Evolutionary conservation across 2,329 filamentous ascomycete species (phyloP).

Genomic region (Dryadomyces quercivorus): DNA sequence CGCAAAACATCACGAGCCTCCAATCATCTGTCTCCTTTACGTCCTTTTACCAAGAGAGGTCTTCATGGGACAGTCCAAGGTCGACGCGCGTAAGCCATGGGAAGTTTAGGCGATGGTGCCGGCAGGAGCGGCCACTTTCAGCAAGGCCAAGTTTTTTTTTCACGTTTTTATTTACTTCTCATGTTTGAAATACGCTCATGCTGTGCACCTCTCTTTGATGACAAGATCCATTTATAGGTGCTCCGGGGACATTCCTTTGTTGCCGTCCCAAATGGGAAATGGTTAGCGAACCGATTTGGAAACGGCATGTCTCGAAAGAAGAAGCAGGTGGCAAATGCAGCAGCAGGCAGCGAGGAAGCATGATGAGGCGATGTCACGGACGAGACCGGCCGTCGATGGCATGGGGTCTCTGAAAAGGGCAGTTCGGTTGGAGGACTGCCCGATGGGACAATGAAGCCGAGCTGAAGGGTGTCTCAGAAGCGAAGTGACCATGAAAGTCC

Average conservation of each 20-base stretch:
- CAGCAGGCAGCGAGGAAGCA: not conserved
- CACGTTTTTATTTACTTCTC: not conserved
- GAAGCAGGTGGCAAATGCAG: not conserved
- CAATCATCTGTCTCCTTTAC: too few species aligned
- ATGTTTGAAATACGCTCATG: not conserved
- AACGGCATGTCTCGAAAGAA: constrained; percentile 10
- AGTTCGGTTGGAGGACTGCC: too few species aligned
- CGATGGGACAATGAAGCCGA: too few species aligned
- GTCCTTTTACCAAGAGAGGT: too few species aligned
- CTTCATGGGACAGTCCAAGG: too few species aligned
- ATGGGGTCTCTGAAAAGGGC: too few species aligned
- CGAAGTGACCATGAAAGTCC: too few species aligned
- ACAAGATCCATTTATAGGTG: not conserved
- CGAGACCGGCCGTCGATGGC: too few species aligned
- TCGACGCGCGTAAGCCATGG: too few species aligned
- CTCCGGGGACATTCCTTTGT: constrained; percentile 7
- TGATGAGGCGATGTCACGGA: not conserved
- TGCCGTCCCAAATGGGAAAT: constrained; percentile 17
- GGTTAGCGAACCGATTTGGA: constrained; percentile 21
- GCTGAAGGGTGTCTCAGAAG: too few species aligned
- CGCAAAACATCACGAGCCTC: too few species aligned
- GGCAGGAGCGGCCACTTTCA: not conserved
- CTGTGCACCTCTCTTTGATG: not conserved
- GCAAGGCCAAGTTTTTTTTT: not conserved
- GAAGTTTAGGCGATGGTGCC: not conserved